Evolutionary conservation across 768 basidiomycete genomes (phyloP).

Genomic region (Candolleomyces eurysporus): DNA sequence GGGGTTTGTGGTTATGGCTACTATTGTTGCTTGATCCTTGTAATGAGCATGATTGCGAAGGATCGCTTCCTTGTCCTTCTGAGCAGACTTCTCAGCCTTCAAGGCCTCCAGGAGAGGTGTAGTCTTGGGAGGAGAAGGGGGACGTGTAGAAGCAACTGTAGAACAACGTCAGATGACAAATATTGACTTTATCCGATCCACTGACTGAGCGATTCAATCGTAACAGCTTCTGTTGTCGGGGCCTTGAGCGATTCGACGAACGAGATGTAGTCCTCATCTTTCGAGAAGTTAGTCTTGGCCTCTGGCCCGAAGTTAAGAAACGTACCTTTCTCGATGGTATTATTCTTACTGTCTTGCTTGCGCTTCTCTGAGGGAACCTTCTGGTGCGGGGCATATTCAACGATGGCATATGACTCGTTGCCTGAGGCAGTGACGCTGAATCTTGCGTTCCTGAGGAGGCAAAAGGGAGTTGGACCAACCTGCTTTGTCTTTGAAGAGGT

Average conservation of each 20-base stretch:
- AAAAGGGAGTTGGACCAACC: conserved; percentile 46
- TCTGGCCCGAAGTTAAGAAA: background rate
- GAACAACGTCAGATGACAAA: background rate
- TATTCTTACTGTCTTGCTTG: conserved; percentile 78
- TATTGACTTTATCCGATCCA: background rate
- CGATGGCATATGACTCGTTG: conserved; percentile 82
- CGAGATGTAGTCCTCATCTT: conserved; percentile 82
- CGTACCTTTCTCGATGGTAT: conserved; percentile 87
- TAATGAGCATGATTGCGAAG: conserved; percentile 73
- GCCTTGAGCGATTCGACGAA: conserved; percentile 75
- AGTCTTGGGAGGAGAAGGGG: conserved; percentile 64
- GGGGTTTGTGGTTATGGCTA: conserved; percentile 11
- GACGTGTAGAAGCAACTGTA: conserved; percentile 64
- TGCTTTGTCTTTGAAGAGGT: conserved; percentile 87
- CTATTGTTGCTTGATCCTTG: conserved; percentile 43
- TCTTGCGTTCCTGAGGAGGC: background rate
- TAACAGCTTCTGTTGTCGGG: conserved; percentile 49
- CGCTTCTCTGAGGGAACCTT: conserved; percentile 73
- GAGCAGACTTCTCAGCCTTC: conserved; percentile 74
- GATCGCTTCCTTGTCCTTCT: conserved; percentile 72
- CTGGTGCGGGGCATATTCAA: conserved; percentile 93
- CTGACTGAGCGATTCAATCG: conserved; percentile 65
- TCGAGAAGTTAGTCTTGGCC: background rate
- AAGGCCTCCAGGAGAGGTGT: conserved; percentile 94
- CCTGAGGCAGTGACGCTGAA: conserved; percentile 43